Evolutionary conservation across 164 flowering plant species (phyloP), one percentile per base, ranked within the genome.

Genomic region (Tinospora cordifolia): DNA sequence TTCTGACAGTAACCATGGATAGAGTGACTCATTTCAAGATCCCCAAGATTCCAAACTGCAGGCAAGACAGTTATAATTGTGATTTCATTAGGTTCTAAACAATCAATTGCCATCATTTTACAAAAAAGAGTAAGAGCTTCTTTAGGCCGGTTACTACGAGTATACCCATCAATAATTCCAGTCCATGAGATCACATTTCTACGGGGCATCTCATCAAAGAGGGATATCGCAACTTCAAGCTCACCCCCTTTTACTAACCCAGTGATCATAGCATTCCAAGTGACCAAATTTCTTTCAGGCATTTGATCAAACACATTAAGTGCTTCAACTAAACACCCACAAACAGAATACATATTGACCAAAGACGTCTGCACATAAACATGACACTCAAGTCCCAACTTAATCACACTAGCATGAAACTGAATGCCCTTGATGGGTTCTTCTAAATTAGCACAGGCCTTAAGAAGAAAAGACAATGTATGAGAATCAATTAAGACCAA

Each of bases 241-340:
- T 82, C 71, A 34, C 91, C 90, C 81, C 81, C 74, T 64, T 82
- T 83, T 1, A 71, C 66, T 34, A 83, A 83, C 63, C 91, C 91
- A 60, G 87, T 83, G 17, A 87, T 77, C 78, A 87, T 47, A 24
- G 75, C 89, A 80, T 86, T 87, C 87, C 93, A 88, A 0, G 88
- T 75, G 25, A 86, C 88, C 24, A 65, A 66, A 68, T 82, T 88
- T 68, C 83, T 84, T 36, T 76, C 82, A 49, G 86, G 84, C 89
- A 68, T 68, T 54, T 68, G 62, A 26, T 68, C 70, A 51, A 68
- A 68, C 39, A 68, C 44, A 49, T 49, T 68, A 1, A 27, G 5
- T 26, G 75, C 75, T 15, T 66, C 68, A 40, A 8, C 25, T 26
- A 66, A 39, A 66, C n/a, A 22, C 27, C 68, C 68, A 66, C 68